Base-by-base conservation (phyloP, 78 protist genomes). In the Creolimax fragrantissima region DNA sequence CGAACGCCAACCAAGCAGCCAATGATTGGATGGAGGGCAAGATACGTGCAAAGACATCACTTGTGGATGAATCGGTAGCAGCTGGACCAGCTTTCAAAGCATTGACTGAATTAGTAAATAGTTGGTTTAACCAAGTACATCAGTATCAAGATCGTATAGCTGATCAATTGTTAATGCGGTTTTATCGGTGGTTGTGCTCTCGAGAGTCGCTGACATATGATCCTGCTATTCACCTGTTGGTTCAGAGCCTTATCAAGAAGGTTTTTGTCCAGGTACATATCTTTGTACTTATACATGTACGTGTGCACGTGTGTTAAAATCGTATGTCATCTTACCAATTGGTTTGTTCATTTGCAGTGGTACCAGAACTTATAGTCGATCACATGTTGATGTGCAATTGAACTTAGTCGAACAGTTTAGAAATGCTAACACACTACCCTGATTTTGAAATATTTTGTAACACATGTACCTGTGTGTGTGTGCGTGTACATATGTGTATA, bases 181-280 rank as follows among this genome's bases (percentile, higher is more conserved):
- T 95, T 66, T 97, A 95, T 85, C 94, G 98, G 11, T 97, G 99
- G 99, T 89, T 97, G 24, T 43, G 92, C 4, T 83, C 91, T 32
- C 94, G 96, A 35, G 5, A 81, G 37, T 83, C 98, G 41, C 84
- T 41, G 42, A 81, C 95, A 39, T 94, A 95, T 44, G 99, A 97
- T 41, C 96, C 97, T 35, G 74, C 85, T 6, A 4, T 97, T 85
- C 94, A 85, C 91, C 85, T 93, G 32, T 36, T 90, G 5, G 86
- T 97, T 3, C 97, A 94, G 83, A 41, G 58, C n/a, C 66, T 95
- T 85, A 95, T 97, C 96, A 45, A 94, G 45, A 96, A 97, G 94
- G 96, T 97, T 6, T 92, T 89, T 35, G 92, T 94, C 43, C 93
- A 85, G 44, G 41, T 58, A 58, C 24, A 24, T 58, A 24, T 32